Percentiles rank a stretch among this genome's conserved stretches.
These are phyloP conservation scores for Neurospora sp. DNA, from an alignment of 495 filamentous ascomycete genomes.

Conservation along the genomic window DNA sequence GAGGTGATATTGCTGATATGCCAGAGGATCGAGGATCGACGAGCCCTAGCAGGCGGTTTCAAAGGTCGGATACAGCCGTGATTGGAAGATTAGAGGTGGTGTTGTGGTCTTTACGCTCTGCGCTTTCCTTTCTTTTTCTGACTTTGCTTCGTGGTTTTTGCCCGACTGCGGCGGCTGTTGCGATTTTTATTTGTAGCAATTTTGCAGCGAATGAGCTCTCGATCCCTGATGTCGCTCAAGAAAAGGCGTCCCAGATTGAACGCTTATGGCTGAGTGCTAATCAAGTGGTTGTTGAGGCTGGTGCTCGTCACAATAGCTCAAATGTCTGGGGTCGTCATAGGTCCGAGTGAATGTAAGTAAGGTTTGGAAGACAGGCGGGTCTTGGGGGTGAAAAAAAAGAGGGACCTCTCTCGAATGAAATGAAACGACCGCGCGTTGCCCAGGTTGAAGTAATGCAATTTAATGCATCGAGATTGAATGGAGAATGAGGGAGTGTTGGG, in stretches of 20 bases:
- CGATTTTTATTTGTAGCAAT: not conserved
- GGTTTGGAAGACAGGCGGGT: not conserved
- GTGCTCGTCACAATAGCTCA: not conserved
- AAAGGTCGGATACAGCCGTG: not conserved
- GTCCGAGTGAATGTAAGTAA: not conserved
- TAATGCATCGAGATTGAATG: not conserved
- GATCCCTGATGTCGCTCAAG: not conserved
- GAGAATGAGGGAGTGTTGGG: not conserved
- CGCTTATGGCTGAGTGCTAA: not conserved
- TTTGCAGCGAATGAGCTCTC: not conserved
- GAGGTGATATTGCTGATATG: not conserved
- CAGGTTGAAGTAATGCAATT: not conserved
- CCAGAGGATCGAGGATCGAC: not conserved
- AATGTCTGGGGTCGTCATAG: not conserved
- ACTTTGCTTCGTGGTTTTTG: not conserved
- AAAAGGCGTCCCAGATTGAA: not conserved
- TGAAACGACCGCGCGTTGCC: not conserved
- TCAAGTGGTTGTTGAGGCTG: not conserved
- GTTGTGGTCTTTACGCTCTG: not conserved
- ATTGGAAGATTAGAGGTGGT: not conserved
- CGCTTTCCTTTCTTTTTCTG: not conserved
- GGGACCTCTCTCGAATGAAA: not conserved
- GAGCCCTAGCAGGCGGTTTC: not conserved
- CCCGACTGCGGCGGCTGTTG: not conserved
- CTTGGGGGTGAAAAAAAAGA: not conserved